phyloP scores from a whole-genome alignment of 176 grass and related monocot species.

The Pharus latifolius region DNA sequence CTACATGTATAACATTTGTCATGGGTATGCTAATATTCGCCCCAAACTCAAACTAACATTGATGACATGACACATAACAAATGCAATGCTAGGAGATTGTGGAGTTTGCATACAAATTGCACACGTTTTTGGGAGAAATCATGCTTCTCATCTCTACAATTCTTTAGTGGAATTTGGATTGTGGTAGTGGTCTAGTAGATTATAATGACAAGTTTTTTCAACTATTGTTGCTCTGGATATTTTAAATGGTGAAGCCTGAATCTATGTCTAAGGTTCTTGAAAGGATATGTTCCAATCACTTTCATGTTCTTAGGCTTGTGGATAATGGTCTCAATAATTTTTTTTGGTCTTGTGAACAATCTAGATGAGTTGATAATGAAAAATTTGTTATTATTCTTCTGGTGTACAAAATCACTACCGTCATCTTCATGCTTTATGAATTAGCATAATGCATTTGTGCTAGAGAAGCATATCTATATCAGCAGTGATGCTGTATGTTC shows the following conservation, averaged over 20 bases:
- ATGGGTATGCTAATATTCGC: neutral
- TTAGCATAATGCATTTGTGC: neutral
- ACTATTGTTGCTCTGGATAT: neutral
- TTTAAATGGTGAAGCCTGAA: neutral
- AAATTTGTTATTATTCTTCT: neutral
- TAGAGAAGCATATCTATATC: neutral
- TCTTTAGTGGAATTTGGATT: too few relatives aligned
- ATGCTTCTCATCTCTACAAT: neutral
- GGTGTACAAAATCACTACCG: neutral
- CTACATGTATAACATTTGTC: neutral
- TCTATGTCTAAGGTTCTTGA: neutral
- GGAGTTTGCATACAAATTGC: neutral
- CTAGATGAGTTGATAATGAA: neutral
- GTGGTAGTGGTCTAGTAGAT: neutral
- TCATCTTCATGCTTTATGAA: neutral
- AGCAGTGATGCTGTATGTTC: neutral
- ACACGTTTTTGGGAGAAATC: neutral
- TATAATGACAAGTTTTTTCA: neutral
- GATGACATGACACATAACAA: neutral
- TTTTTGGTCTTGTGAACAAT: neutral
- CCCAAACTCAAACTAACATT: neutral
- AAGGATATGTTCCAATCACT: neutral
- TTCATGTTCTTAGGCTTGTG: neutral
- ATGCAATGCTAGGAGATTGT: neutral
- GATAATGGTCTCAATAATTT: neutral